Base-by-base conservation (phyloP, 2,329 filamentous ascomycete species). In the Colletotrichum filicis region DNA sequence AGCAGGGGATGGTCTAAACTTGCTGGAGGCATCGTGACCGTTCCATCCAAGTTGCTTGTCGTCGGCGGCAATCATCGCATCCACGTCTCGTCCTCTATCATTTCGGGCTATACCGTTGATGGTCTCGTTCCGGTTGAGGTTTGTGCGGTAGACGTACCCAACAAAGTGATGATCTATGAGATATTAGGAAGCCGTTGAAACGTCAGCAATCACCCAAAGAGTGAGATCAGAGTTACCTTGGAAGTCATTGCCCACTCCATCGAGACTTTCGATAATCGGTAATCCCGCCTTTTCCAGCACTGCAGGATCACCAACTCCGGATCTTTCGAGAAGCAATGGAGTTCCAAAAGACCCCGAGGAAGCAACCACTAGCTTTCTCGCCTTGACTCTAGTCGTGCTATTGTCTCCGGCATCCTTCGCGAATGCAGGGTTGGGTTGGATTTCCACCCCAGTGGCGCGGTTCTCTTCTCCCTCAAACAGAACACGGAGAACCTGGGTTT, bases 11-110 rank as follows among this genome's bases (percentile, higher is more conserved):
- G 88, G 88, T 4, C 89, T 85, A 67, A 91, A 79, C 76, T 91
- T 91, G 66, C 82, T 82, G 9, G 82, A 82, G 24, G 86, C 82
- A 71, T 90, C 89, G 75, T 88, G 83, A 3, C 80, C 84, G 69
- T 91, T 91, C 85, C 87, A 90, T 14, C 88, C 87, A 1, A 90
- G 79, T 16, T 87, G 80, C n/a, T 73, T 59, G 63, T 80, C 74
- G 16, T 77, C 75, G 16, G 73, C 70, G 7, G 62, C 62, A 3
- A 81, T 68, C n/a, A 78, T 71, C 1, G 63, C 68, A 6, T 65
- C 49, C 12, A 71, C 63, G 2, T 71, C 68, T 2, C 68, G 56
- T 0, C 56, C 68, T 3, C 87, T 79, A 14, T 86, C 81, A 66
- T 89, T 84, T 14, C 87, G 86, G 28, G 83, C 79, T 8, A 91